Base-by-base conservation (phyloP, 257 asterid genomes). In the Gentiana macrophylla region DNA sequence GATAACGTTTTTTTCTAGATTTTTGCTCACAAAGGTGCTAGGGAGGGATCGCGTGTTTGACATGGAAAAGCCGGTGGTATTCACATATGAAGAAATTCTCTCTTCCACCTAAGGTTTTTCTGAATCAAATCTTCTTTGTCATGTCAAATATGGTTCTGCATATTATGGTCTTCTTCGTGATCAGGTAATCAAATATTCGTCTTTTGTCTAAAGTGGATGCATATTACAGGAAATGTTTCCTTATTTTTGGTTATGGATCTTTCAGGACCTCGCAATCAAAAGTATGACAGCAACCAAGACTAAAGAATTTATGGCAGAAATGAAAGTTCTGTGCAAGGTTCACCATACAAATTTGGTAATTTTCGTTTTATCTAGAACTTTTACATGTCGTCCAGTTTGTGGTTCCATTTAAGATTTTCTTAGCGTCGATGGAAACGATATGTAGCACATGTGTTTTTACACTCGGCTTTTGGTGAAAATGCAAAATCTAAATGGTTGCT, bases 251-350 rank as follows among this genome's bases (percentile, higher is more conserved):
- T 38, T 43, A 12, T 55, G 41, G 56, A 66, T 55, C 24, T 68
- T 68, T 69, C 80, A 92, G 98, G 95, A 88, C 80, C 95, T 85
- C 60, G 94, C 96, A 35, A 77, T 88, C 32, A 92, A 92, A 73
- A 81, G 78, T 67, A 92, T 92, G 98, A 83, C 81, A 32, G 83
- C 89, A 52, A 85, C 90, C n/a, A 85, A 87, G 63, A 83, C 97
- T 5, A 88, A 81, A 74, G 98, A 92, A 55, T 88, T 88, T 69
- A 78, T 70, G 79, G 90, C 93, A 12, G 98, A 92, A 79, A 84
- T 83, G 91, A 92, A 92, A 79, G 89, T 92, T 71, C 80, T 92
- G 4, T 87, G 97, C 86, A 92, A 81, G 79, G 98, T 92, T 74
- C 98, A 92, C 68, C 98, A 92, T 62, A 68, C 92, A 24, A 92